Evolutionary conservation across 2,329 filamentous ascomycete species (phyloP), one percentile per base, ranked within the genome.

Genomic region (Aspergillus oerlinghausenensis): DNA sequence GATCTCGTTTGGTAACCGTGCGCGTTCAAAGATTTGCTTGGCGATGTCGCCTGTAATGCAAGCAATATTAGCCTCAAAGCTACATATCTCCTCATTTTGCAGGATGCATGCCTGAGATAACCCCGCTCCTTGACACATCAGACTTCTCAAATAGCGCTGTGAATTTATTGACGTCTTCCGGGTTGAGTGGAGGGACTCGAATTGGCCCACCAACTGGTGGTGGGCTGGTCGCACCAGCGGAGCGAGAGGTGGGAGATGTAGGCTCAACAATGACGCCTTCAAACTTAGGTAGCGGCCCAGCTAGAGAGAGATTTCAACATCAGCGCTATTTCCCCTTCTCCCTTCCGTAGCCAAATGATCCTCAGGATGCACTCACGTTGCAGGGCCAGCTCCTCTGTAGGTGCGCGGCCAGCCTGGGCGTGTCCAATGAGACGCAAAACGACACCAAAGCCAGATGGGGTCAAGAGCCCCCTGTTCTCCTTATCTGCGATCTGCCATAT

Each of bases 401-500:
- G 92, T 67, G 91, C 85, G 73, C 89, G 86, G 67, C 90, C 90
- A 62, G 88, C 90, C 77, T 99, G 94, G 63, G 92, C 92, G 78
- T 97, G 94, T 58, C 92, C 94, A 71, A 99, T 97, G 71, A 99
- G 85, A 69, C 94, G 86, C 71, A 99, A 78, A 56, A 96, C 94
- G 71, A 96, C 85, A 59, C 92, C 90, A 77, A 99, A 99, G 71
- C 93, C 94, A 45, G 92, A 85, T 21, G 92, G 92, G 35, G 92
- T 97, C 64, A 99, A 80, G 65, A 97, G 89, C 52, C 94, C 94
- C 63, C 92, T 86, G 79, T 99, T 99, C 79, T 97, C 93, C 64
- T 85, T 92, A 78, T 99, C 94, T 65, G 94, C 93, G 73, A 99
- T 94, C 78, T 97, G 93, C 94, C 94, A 99, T 82, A 99, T 97